Base-by-base conservation (phyloP, 176 grass and related monocot genomes). In the Lolium rigidum region DNA sequence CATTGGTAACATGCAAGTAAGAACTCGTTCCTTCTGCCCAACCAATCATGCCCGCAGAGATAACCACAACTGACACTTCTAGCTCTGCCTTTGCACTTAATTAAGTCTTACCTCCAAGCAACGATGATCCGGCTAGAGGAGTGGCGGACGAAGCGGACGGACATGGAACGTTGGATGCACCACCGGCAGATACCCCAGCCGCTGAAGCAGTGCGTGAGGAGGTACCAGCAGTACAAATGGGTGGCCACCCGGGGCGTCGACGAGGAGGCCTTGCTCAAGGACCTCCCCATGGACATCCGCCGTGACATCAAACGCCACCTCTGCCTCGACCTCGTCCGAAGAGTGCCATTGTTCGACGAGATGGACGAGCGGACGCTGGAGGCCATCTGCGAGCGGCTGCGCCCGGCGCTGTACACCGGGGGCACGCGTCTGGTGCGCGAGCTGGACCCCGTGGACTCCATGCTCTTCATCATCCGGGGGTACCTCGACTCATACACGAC, bases 1-100 rank as follows among this genome's bases (percentile, higher is more conserved):
- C 24, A 99, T 99, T 38, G 97, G 97, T 74, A 99, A 99, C 55
- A 96, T 99, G 97, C 97, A 98, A 69, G 95, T 98, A 93, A 95
- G 85, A 52, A 52, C 17, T 20, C 49, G 14, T 41, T 76, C 37
- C 17, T 13, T 75, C 17, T 20, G 28, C 15, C 44, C 74, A 10
- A 54, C 67, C 63, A 52, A 18, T 17, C 7, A 6, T 25, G 24
- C 49, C 10, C 35, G 26, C 25, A 65, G 22, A 16, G 3, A 48
- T 0, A 2, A 50, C 2, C 18, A 21, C 9, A 24, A 70, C 43
- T 79, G 21, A 88, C 62, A 61, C 50, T 11, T 67, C 9, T 63
- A 24, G 25, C 1, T 72, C 10, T 67, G 37, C 18, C 75, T 84
- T n/a, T 43, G 21, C 77, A 95, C 10, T 31, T 82, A 35, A n/a